These are phyloP conservation scores for Lavandula angustifolia DNA, from an alignment of 257 asterid species.

Conservation along the genomic window DNA sequence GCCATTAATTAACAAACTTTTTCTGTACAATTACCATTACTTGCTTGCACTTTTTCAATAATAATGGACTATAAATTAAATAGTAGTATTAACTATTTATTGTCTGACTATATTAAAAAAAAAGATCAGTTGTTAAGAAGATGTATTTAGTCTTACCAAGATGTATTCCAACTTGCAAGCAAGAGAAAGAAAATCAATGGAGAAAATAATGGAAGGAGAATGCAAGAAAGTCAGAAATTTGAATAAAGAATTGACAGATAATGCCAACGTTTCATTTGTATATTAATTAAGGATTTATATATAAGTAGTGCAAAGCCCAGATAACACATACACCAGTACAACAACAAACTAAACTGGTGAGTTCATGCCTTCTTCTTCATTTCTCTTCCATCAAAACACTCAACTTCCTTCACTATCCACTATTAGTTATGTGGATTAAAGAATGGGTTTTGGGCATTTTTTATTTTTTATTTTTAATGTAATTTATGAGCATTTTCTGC, in stretches of 20 bases:
- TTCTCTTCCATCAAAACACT: neutral
- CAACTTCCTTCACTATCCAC: neutral
- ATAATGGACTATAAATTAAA: neutral
- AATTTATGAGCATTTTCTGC: neutral
- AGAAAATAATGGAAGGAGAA: neutral
- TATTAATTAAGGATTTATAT: slow-evolving; percentile 14
- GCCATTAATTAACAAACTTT: no score
- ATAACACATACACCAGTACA: neutral
- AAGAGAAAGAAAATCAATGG: neutral
- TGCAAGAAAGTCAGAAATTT: slow-evolving; percentile 24
- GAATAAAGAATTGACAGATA: slow-evolving; percentile 22
- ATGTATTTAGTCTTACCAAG: slow-evolving; percentile 12
- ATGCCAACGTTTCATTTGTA: neutral
- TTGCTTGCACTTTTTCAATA: neutral
- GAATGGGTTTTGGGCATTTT: neutral
- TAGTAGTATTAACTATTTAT: neutral
- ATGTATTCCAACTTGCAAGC: slow-evolving; percentile 12
- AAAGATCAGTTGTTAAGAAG: neutral
- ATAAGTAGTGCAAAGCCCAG: slow-evolving; percentile 16
- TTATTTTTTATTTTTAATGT: slow-evolving; percentile 8
- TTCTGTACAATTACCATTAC: no score
- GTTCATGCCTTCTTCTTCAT: slow-evolving; percentile 26
- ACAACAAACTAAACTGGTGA: slow-evolving; percentile 31
- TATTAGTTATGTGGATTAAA: neutral
- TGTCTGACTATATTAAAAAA: neutral